Percentiles rank a stretch among this genome's conserved stretches.
Evolutionary conservation across 257 asterid species (phyloP).

Genomic region (Eustoma russellianum): DNA sequence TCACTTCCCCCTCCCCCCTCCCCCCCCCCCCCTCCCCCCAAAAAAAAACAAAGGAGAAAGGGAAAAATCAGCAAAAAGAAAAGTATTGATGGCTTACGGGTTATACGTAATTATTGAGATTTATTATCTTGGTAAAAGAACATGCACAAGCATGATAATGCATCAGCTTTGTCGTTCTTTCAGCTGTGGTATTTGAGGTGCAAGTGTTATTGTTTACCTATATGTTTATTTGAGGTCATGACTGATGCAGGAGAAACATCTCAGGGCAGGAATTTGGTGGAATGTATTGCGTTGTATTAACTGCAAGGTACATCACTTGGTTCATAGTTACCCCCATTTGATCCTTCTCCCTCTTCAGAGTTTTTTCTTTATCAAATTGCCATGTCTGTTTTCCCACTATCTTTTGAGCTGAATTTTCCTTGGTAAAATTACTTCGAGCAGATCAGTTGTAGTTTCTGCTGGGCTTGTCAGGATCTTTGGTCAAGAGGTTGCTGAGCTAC

Average conservation of each 20-base stretch:
- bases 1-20: too few species aligned
- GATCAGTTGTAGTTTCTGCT: conserved; percentile 90
- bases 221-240: too few species aligned
- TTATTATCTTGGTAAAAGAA: too few species aligned
- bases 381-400: background rate
- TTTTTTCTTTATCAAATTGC: background rate
- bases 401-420: background rate
- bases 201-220: too few species aligned
- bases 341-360: background rate
- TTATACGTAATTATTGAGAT: too few species aligned
- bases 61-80: too few species aligned
- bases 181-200: too few species aligned
- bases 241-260: conserved; percentile 78
- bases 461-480: conserved; percentile 93
- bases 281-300: conserved; percentile 84
- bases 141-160: too few species aligned
- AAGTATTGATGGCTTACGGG: too few species aligned
- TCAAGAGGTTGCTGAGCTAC: conserved; percentile 90
- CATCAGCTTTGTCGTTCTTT: too few species aligned
- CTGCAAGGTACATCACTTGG: conserved; percentile 55
- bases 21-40: too few species aligned
- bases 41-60: too few species aligned
- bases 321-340: conserved; percentile 1
- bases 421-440: conserved; percentile 21
- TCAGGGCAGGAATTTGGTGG: conserved; percentile 99